Evolutionary conservation across 2,329 filamentous ascomycete genomes (phyloP).

Genomic region (Hymenoscyphus infarciens): DNA sequence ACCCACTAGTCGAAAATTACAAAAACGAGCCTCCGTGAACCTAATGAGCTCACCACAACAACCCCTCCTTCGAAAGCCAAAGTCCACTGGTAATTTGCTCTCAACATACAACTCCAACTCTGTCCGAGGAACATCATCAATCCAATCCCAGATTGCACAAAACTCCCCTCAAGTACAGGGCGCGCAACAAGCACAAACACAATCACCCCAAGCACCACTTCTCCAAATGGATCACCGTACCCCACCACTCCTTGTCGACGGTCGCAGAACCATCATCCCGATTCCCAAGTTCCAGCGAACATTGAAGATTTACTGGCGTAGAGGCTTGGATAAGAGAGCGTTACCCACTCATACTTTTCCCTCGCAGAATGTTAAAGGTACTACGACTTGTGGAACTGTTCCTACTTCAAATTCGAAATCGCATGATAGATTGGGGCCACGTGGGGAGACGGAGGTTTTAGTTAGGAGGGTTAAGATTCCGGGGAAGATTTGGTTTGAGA

Average conservation of each 20-base stretch:
- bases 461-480: conserved; percentile 15
- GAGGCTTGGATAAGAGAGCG: neutral
- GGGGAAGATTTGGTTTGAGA: conserved; percentile 12
- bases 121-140: neutral
- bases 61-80: neutral
- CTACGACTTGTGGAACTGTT: no score
- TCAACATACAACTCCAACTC: conserved; percentile 3
- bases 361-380: neutral
- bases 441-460: conserved; percentile 10
- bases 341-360: neutral
- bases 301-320: conserved; percentile 15
- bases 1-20: neutral
- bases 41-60: neutral
- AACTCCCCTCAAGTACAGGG: neutral
- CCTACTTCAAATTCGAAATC: no score
- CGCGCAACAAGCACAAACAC: neutral
- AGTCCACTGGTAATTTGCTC: neutral
- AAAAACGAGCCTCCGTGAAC: neutral
- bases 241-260: conserved; percentile 23
- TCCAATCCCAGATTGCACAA: neutral
- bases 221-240: conserved; percentile 13
- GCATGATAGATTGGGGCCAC: neutral
- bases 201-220: neutral
- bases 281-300: conserved; percentile 14
- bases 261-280: conserved; percentile 14